Evolutionary conservation across 1,139 yeast species (phyloP), one percentile per base, ranked within the genome.

Genomic region (Taphrina flavorubra): DNA sequence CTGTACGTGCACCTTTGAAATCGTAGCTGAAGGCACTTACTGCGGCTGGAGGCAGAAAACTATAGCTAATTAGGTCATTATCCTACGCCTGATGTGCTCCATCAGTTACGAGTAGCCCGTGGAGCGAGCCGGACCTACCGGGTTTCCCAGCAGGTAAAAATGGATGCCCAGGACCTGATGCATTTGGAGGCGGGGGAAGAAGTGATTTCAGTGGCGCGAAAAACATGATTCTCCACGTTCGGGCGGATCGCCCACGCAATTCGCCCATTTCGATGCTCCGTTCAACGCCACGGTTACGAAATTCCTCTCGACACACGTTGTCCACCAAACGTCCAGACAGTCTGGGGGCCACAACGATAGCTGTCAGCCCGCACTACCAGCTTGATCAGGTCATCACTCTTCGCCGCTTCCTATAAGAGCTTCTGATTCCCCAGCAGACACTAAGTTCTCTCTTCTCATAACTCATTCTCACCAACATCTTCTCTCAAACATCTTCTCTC

Each of bases 201-300:
- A 20, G 36, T 49, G 53, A 49, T 49, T 49, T 49, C 53, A 49
- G 53, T 49, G 53, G 53, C 53, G 31, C 36, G 31, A 25, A 25
- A 49, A 49, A 49, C 31, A 20, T 20, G 31, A 25, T 49, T 49
- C 53, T 49, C 53, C 53, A 49, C 53, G 53, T 49, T 49, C 20
- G 53, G 53, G n/a, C 53, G 53, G 53, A 49, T 49, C 53, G 53
- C 20, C 53, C 53, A 49, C 31, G 53, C 20, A 31, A 18, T 25
- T 20, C 36, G n/a, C 53, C 51, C 47, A 44, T 44, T 44, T 44
- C 47, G 47, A 44, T n/a, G 4, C 47, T 49, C 53, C 53, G 20
- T 11, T 20, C n/a, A 34, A 49, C 53, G 53, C 53, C 53, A 49
- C 53, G 53, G 53, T 49, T 49, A 49, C 53, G 53, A 18, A 34